Percentiles rank a stretch among this genome's conserved stretches.
phyloP scores from a whole-genome alignment of 2,329 filamentous ascomycete genomes.

The Blastomyces percursus region DNA sequence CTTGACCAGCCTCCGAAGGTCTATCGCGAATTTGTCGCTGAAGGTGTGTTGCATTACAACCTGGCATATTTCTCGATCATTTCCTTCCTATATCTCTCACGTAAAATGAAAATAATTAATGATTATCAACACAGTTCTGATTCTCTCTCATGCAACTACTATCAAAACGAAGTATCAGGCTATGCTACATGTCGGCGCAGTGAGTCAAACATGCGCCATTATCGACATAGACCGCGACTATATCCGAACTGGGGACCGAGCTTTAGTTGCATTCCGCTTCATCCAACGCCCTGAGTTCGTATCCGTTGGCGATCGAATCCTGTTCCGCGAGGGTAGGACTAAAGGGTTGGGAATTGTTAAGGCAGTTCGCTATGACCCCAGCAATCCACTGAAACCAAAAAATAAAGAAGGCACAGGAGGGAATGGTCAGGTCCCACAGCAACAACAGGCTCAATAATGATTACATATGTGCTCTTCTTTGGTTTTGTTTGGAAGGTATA shows the following conservation, averaged over 20 bases:
- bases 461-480: constrained; percentile 2
- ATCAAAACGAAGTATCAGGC: constrained; percentile 97
- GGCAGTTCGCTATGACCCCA: constrained; percentile 72
- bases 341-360: constrained; percentile 96
- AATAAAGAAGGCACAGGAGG: constrained; percentile 17
- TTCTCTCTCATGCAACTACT: constrained; percentile 89
- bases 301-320: constrained; percentile 71
- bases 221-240: constrained; percentile 96
- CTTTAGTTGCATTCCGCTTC: constrained; percentile 86
- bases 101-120: constrained; percentile 4
- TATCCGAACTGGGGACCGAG: constrained; percentile 89
- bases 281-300: constrained; percentile 90
- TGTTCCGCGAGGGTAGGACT: constrained; percentile 90
- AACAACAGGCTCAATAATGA: constrained; percentile 4
- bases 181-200: constrained; percentile 92
- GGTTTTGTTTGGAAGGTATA: background rate
- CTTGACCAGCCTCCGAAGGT: constrained; percentile 64
- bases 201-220: constrained; percentile 91
- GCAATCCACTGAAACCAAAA: constrained; percentile 37
- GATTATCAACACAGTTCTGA: constrained; percentile 52
- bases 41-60: constrained; percentile 40
- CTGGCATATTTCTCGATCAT: background rate
- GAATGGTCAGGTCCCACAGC: constrained; percentile 1
- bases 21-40: constrained; percentile 64
- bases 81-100: background rate